Evolutionary conservation across 305 asterid genomes (phyloP).

Genomic region (Caryopteris hybrid): DNA sequence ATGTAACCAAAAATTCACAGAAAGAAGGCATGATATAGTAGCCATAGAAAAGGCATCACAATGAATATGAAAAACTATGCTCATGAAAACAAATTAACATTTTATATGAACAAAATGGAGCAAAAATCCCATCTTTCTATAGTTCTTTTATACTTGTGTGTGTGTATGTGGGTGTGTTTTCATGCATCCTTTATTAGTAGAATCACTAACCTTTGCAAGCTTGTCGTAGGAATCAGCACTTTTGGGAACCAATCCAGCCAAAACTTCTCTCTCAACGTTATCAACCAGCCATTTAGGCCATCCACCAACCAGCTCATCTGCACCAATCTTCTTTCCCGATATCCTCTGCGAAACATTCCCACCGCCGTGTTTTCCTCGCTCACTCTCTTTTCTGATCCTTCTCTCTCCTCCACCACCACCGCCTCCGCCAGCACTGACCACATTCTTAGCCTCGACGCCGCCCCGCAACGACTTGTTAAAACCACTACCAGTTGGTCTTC

Average conservation of each 20-base stretch:
- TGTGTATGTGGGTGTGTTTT: too few relatives aligned
- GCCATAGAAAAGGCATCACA: too few relatives aligned
- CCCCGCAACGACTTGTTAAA: slow-evolving; percentile 2
- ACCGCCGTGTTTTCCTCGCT: slow-evolving; percentile 17
- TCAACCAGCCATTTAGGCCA: slow-evolving; percentile 85
- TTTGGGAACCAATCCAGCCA: slow-evolving; percentile 50
- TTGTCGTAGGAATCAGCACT: slow-evolving; percentile 78
- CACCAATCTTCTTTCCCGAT: slow-evolving; percentile 32
- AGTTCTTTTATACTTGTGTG: too few relatives aligned
- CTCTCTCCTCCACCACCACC: slow-evolving; percentile 19
- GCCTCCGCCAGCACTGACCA: not conserved
- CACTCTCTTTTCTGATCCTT: slow-evolving; percentile 32
- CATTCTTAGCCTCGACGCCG: slow-evolving; percentile 1
- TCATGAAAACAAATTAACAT: not conserved
- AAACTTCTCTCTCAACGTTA: slow-evolving; percentile 42
- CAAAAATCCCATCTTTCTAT: not conserved
- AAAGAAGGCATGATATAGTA: not conserved
- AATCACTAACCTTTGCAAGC: slow-evolving; percentile 54
- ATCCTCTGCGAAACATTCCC: slow-evolving; percentile 23
- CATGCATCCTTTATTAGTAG: not conserved
- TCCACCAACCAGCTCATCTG: slow-evolving; percentile 50
- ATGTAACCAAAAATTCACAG: not conserved
- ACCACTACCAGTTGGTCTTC: not conserved
- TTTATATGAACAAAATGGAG: not conserved
- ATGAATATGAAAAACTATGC: not conserved